Conservation (phyloP, 352 stramenopile species). For the Phytophthora agathidicida region DNA sequence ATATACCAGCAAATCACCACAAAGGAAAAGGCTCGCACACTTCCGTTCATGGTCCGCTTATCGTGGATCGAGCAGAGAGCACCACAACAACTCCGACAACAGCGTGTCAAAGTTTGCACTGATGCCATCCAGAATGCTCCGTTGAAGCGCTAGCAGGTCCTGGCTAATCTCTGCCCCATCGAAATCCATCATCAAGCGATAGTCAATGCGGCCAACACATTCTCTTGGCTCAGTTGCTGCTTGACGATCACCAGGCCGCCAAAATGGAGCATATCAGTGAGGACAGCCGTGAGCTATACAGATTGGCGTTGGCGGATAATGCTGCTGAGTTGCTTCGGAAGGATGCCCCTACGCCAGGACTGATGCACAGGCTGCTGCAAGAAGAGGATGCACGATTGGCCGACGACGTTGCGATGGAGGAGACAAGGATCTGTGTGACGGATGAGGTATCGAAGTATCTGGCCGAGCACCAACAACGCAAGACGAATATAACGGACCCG, state of each 20-base stretch:
- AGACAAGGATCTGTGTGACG: conserved; percentile 4
- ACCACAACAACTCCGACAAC: conserved; percentile 8
- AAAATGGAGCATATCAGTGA: conserved; percentile 50
- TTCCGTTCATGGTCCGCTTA: conserved; percentile 12
- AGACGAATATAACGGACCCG: conserved; percentile 2
- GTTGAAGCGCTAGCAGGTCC: too few relatives aligned
- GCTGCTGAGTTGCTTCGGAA: conserved; percentile 1
- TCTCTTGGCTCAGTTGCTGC: conserved; percentile 22
- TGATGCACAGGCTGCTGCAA: conserved; percentile 11
- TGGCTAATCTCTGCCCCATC: too few relatives aligned
- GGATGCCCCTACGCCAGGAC: not conserved
- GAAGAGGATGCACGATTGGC: not conserved
- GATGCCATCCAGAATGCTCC: too few relatives aligned
- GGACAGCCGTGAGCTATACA: conserved; percentile 34
- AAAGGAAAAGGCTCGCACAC: conserved; percentile 23
- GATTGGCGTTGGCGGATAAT: not conserved
- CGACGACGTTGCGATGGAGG: not conserved
- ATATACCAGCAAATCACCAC: conserved; percentile 41
- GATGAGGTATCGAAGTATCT: conserved; percentile 10
- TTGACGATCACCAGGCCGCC: conserved; percentile 52
- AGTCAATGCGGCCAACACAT: too few relatives aligned
- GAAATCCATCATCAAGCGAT: too few relatives aligned
- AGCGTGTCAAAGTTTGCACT: too few relatives aligned
- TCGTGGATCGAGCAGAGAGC: conserved; percentile 1
- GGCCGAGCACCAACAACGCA: not conserved